Conservation (phyloP, 2,329 filamentous ascomycete species). For the Incumbomyces lentus region DNA sequence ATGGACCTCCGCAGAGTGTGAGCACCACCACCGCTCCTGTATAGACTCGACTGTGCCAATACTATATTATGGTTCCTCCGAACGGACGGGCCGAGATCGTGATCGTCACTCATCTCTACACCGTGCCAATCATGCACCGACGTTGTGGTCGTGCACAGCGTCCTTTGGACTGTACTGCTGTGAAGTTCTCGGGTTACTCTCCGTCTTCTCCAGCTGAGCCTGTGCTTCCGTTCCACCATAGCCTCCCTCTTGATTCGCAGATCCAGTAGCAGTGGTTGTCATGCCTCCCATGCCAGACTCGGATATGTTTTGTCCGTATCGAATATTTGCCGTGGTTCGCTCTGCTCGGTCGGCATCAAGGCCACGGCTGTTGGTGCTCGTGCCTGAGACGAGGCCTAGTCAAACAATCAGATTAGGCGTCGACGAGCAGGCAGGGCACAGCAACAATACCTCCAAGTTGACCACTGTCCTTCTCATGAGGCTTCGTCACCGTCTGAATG, state of each 20-base stretch:
- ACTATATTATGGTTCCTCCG: background rate
- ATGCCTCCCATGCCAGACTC: conserved; percentile 46
- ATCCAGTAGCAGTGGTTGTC: conserved; percentile 33
- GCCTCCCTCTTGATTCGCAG: conserved; percentile 30
- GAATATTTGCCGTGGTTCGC: conserved; percentile 41
- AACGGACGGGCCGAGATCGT: too few relatives aligned
- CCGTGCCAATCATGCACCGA: conserved; percentile 28
- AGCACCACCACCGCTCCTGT: conserved; percentile 22
- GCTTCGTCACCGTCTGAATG: conserved; percentile 39
- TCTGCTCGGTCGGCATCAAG: conserved; percentile 24
- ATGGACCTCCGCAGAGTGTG: conserved; percentile 27
- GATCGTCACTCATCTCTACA: too few relatives aligned
- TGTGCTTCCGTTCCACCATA: conserved; percentile 34
- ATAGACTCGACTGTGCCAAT: background rate
- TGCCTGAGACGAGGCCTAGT: background rate
- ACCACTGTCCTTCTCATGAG: conserved; percentile 45
- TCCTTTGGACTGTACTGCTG: conserved; percentile 1
- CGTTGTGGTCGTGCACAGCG: background rate
- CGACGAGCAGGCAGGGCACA: background rate
- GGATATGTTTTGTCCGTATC: conserved; percentile 47
- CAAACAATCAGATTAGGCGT: conserved; percentile 1
- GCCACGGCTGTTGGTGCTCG: background rate
- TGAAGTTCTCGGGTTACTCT: background rate
- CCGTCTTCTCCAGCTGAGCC: conserved; percentile 28
- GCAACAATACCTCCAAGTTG: conserved; percentile 42